These are phyloP conservation scores for Podochytrium sp. DNA, from an alignment of 192 early-diverging fungal genomes.

Conservation along the genomic window DNA sequence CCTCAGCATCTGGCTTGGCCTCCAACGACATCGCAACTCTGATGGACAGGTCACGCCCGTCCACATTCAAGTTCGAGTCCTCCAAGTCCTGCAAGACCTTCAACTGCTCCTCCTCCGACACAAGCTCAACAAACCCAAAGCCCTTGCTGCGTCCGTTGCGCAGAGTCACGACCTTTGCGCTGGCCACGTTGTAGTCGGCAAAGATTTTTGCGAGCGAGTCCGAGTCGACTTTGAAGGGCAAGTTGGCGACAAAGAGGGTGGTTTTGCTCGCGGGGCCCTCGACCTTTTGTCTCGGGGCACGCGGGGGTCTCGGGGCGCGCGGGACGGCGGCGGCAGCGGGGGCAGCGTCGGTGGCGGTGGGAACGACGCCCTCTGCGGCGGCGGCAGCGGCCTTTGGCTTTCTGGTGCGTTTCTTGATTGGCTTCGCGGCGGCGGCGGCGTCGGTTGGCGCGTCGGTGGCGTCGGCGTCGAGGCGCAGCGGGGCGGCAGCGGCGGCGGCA, in stretches of 20 bases:
- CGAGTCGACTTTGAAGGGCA: slow-evolving; percentile 58
- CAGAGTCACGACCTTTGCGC: slow-evolving; percentile 75
- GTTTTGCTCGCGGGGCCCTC: slow-evolving; percentile 43
- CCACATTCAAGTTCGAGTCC: slow-evolving; percentile 55
- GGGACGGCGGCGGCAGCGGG: slow-evolving; percentile 1
- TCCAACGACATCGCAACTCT: slow-evolving; percentile 54
- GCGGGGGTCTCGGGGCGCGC: slow-evolving; percentile 23
- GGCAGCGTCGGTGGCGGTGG: slow-evolving; percentile 42
- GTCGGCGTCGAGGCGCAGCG: slow-evolving; percentile 27
- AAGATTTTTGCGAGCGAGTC: slow-evolving; percentile 49
- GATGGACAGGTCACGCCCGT: slow-evolving; percentile 71
- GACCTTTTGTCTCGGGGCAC: neutral
- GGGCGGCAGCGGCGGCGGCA: neutral
- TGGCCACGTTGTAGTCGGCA: slow-evolving; percentile 60
- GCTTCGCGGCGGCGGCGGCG: slow-evolving; percentile 12
- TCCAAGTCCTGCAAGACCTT: slow-evolving; percentile 67
- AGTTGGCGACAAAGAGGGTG: slow-evolving; percentile 64
- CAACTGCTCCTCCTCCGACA: slow-evolving; percentile 75
- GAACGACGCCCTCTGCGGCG: slow-evolving; percentile 43
- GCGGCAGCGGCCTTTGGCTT: neutral
- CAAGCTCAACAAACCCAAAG: slow-evolving; percentile 92
- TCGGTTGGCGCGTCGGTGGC: no score
- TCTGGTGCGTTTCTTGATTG: slow-evolving; percentile 15
- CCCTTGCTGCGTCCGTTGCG: slow-evolving; percentile 82
- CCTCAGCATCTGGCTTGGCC: no score